phyloP scores from a whole-genome alignment of 305 asterid genomes.

The Solanum aculeatissimum region DNA sequence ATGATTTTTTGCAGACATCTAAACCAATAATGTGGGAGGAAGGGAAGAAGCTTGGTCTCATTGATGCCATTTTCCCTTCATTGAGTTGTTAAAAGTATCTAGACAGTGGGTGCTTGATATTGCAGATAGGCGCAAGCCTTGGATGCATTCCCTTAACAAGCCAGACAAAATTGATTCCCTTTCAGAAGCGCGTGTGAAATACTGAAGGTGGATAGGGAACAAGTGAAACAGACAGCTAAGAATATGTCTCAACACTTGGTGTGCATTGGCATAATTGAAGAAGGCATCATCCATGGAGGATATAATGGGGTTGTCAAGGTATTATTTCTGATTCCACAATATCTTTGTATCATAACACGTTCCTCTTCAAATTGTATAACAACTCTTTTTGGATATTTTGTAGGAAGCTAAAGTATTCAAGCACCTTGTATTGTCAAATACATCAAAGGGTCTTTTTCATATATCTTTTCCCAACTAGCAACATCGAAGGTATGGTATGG shows the following conservation, averaged over 20 bases:
- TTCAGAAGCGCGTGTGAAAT: slow-evolving; percentile 48
- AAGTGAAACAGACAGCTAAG: slow-evolving; percentile 50
- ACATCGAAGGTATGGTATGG: slow-evolving; percentile 59
- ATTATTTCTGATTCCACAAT: neutral
- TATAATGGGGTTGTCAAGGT: slow-evolving; percentile 80
- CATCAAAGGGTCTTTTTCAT: slow-evolving; percentile 84
- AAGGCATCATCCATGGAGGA: slow-evolving; percentile 86
- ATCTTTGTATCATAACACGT: neutral
- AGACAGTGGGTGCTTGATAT: slow-evolving; percentile 79
- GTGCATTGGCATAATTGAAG: slow-evolving; percentile 82
- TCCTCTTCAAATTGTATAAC: neutral
- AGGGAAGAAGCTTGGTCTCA: slow-evolving; percentile 75
- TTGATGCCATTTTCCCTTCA: slow-evolving; percentile 74
- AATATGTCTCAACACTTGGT: slow-evolving; percentile 83
- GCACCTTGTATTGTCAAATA: slow-evolving; percentile 50
- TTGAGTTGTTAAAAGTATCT: slow-evolving; percentile 60
- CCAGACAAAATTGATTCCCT: slow-evolving; percentile 70
- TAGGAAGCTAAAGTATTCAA: slow-evolving; percentile 67
- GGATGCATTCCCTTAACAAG: slow-evolving; percentile 80
- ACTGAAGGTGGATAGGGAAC: slow-evolving; percentile 56
- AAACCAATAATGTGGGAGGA: slow-evolving; percentile 68
- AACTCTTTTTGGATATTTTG: slow-evolving; percentile 10
- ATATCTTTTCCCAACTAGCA: slow-evolving; percentile 79
- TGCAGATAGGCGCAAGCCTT: slow-evolving; percentile 57
- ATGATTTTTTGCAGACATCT: slow-evolving; percentile 44